These are phyloP conservation scores for Aspergillus sp. DNA, from an alignment of 2,329 filamentous ascomycete genomes.

Conservation along the genomic window DNA sequence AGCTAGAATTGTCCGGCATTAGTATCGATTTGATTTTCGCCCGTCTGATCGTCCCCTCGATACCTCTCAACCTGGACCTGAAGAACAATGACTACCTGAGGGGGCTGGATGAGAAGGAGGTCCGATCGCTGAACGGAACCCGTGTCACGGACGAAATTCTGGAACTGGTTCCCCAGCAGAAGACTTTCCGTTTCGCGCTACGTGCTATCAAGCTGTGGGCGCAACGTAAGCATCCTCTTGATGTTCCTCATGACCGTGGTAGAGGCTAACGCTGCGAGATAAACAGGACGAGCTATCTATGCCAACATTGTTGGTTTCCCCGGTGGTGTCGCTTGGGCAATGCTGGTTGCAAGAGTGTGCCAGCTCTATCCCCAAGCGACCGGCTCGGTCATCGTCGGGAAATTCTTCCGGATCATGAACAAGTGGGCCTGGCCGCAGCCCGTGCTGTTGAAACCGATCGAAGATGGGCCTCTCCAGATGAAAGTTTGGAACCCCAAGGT, in stretches of 20 bases:
- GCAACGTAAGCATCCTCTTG: conserved; percentile 53
- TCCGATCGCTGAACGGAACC: conserved; percentile 89
- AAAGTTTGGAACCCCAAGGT: conserved; percentile 94
- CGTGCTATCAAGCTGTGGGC: conserved; percentile 97
- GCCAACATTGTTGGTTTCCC: conserved; percentile 96
- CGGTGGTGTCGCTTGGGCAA: conserved; percentile 95
- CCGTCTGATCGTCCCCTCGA: conserved; percentile 68
- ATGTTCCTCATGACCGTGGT: not conserved
- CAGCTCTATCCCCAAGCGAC: conserved; percentile 94
- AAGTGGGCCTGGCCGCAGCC: conserved; percentile 93
- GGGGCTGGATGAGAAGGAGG: conserved; percentile 80
- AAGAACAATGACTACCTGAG: conserved; percentile 82
- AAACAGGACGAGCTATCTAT: conserved; percentile 75
- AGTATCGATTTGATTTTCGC: conserved; percentile 94
- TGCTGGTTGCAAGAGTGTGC: conserved; percentile 93
- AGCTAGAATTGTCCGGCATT: conserved; percentile 86
- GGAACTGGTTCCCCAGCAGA: conserved; percentile 80
- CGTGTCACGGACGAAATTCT: conserved; percentile 93
- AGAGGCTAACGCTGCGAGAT: not conserved
- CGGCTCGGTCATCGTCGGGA: conserved; percentile 81
- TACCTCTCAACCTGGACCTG: conserved; percentile 71
- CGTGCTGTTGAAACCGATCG: conserved; percentile 85
- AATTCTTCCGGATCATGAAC: conserved; percentile 90
- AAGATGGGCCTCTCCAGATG: conserved; percentile 75
- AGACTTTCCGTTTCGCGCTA: conserved; percentile 84